Evolutionary conservation across 1,284 basidiomycete genomes (phyloP).

Genomic region (Ceratobasidium papillatum): DNA sequence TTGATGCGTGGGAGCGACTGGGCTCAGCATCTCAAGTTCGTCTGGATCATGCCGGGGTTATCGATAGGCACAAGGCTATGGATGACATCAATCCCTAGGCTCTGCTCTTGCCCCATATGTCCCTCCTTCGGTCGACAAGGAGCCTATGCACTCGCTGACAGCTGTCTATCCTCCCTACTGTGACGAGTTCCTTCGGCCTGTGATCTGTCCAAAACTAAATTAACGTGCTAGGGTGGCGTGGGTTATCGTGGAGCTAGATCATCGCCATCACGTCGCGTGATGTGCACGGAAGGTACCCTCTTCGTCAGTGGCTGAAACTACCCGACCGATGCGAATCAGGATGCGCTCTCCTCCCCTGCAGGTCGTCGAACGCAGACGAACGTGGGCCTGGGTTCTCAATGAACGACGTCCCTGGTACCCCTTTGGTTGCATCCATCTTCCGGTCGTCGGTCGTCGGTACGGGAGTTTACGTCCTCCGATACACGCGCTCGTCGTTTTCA

Average conservation of each 20-base stretch:
- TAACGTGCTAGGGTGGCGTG: conserved; percentile 21
- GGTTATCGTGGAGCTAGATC: not conserved
- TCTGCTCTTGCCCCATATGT: not conserved
- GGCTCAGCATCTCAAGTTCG: not conserved
- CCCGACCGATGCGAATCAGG: not conserved
- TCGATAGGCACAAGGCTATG: conserved; percentile 37
- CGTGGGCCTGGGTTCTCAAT: not conserved
- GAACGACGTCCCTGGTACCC: conserved; percentile 2
- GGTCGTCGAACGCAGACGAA: not conserved
- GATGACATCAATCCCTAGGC: conserved; percentile 36
- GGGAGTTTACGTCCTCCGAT: not conserved
- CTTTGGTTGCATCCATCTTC: not conserved
- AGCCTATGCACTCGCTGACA: conserved; percentile 1
- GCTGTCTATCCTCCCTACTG: not conserved
- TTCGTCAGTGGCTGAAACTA: conserved; percentile 13
- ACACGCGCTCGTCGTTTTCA: not conserved
- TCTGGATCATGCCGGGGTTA: conserved; percentile 27
- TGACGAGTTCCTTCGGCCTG: not conserved
- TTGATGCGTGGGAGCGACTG: not conserved
- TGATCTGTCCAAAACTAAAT: not conserved
- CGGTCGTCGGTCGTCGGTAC: conserved; percentile 1
- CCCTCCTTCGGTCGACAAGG: not conserved
- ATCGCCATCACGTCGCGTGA: conserved; percentile 13
- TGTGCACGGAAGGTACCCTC: not conserved
- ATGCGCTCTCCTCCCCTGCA: conserved; percentile 1